phyloP scores from a whole-genome alignment of 345 rosid species.

The Excoecaria agallocha region DNA sequence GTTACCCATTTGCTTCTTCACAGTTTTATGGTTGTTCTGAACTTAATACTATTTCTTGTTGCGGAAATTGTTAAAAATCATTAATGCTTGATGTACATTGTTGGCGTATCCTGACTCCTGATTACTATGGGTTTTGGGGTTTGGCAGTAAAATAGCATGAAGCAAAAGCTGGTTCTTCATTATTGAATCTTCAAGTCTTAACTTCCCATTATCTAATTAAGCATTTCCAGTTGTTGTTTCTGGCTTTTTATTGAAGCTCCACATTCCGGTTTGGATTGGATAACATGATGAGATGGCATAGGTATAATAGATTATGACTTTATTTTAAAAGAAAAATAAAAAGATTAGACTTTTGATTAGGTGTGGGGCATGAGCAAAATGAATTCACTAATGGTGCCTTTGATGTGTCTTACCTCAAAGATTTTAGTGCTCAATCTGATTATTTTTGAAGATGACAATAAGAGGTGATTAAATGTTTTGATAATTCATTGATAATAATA shows the following conservation, averaged over 20 bases:
- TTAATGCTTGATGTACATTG: not conserved
- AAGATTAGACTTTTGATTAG: too few relatives aligned
- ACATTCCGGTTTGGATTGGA: not conserved
- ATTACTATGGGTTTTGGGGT: not conserved
- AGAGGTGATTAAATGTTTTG: too few relatives aligned
- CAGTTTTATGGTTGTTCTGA: not conserved
- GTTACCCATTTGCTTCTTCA: not conserved
- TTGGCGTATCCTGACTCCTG: not conserved
- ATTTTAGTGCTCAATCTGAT: too few relatives aligned
- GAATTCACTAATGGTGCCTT: too few relatives aligned
- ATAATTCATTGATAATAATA: too few relatives aligned
- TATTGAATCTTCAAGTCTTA: not conserved
- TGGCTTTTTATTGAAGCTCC: not conserved
- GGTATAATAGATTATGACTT: too few relatives aligned
- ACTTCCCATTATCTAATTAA: not conserved
- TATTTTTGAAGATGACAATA: too few relatives aligned
- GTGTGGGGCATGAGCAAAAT: too few relatives aligned
- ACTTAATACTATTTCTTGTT: not conserved
- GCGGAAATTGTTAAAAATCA: not conserved
- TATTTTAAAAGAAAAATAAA: too few relatives aligned
- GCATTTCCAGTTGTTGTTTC: not conserved
- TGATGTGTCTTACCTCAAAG: too few relatives aligned
- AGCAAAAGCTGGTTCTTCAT: not conserved
- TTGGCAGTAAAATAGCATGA: too few relatives aligned
- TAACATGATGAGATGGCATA: not conserved